A percentile compares a stretch with the other conserved stretches of the same genome.
These are phyloP conservation scores for Fragilariopsis cylindrus DNA, from an alignment of 108 stramenopile species.

Conservation along the genomic window DNA sequence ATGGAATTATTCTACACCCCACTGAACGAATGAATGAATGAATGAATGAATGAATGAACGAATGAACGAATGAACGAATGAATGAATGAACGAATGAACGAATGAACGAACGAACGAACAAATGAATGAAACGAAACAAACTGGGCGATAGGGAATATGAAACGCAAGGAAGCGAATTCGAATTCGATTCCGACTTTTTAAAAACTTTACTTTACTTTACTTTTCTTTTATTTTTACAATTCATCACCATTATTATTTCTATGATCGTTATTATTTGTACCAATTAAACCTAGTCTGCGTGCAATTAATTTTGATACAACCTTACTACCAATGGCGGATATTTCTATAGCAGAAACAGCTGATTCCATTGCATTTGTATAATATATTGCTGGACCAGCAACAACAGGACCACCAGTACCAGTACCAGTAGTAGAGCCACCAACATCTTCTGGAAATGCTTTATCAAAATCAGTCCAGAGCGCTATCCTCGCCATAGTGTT, in stretches of 20 bases:
- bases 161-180: too few relatives aligned
- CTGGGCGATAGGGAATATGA: too few relatives aligned
- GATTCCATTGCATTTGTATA: conserved; percentile 78
- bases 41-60: too few relatives aligned
- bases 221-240: conserved; percentile 10
- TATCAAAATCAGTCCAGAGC: too few relatives aligned
- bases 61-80: too few relatives aligned
- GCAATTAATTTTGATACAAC: conserved; percentile 80
- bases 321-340: conserved; percentile 75
- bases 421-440: conserved; percentile 30
- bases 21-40: too few relatives aligned
- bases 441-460: conserved; percentile 32
- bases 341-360: conserved; percentile 70
- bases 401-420: conserved; percentile 28
- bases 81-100: too few relatives aligned
- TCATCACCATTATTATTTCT: conserved; percentile 24
- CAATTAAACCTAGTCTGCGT: conserved; percentile 45
- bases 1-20: too few relatives aligned
- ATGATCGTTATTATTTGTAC: not conserved
- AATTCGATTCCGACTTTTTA: too few relatives aligned
- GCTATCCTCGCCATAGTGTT: not conserved
- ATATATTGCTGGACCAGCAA: conserved; percentile 56
- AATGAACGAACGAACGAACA: too few relatives aligned
- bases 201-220: not conserved
- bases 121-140: too few relatives aligned